A percentile compares a stretch with the other conserved stretches of the same genome.
Conservation (phyloP, 768 basidiomycete species). For the Phylloporus sp. region DNA sequence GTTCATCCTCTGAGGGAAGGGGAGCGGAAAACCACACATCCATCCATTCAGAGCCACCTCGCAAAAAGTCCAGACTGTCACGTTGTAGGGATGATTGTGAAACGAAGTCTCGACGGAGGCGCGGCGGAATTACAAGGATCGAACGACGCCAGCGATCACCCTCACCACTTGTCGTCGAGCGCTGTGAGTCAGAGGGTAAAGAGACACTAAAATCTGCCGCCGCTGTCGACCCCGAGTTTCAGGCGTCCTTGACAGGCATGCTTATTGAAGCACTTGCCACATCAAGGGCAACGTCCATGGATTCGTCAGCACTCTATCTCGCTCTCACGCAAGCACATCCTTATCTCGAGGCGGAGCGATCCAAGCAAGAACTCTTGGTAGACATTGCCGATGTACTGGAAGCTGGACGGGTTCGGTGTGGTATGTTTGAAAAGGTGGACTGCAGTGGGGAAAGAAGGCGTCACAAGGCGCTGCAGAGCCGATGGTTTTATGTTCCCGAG, state of each 20-base stretch:
- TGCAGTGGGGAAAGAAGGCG: constrained; percentile 53
- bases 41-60: constrained; percentile 10
- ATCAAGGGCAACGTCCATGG: constrained; percentile 66
- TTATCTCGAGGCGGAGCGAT: constrained; percentile 36
- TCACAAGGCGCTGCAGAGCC: constrained; percentile 43
- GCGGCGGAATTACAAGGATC: neutral
- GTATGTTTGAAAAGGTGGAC: constrained; percentile 72
- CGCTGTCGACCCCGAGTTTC: constrained; percentile 20
- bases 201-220: constrained; percentile 1
- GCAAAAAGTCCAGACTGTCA: constrained; percentile 21
- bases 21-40: neutral
- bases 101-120: neutral
- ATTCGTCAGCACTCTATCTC: constrained; percentile 50
- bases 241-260: constrained; percentile 57
- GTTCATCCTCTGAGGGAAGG: neutral
- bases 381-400: constrained; percentile 51
- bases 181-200: neutral
- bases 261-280: constrained; percentile 67
- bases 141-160: constrained; percentile 9
- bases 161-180: constrained; percentile 2
- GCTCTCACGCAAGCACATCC: constrained; percentile 53
- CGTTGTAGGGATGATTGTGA: neutral
- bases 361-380: constrained; percentile 43
- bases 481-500: constrained; percentile 79
- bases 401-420: constrained; percentile 41